phyloP scores from a whole-genome alignment of 2,329 filamentous ascomycete species.

The Calonectria pteridis region DNA sequence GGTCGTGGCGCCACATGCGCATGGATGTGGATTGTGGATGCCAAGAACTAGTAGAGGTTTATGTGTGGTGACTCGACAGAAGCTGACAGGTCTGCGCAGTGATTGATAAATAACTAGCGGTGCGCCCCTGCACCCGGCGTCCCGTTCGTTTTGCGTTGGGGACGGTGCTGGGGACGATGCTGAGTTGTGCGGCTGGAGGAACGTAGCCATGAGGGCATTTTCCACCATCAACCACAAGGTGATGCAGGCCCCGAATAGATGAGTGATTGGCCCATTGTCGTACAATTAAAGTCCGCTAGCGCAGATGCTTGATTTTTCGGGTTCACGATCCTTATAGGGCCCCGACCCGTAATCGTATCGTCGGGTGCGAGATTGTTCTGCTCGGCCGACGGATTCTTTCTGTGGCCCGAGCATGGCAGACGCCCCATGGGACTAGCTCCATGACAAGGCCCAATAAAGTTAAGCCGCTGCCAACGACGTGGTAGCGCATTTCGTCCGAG shows the following conservation, averaged over 20 bases:
- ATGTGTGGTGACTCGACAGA: background rate
- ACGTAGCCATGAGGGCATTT: background rate
- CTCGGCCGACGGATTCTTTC: conserved; percentile 23
- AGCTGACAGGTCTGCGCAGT: background rate
- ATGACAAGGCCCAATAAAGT: background rate
- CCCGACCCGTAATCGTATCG: conserved; percentile 11
- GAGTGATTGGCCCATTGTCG: background rate
- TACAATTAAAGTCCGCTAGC: background rate
- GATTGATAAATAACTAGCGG: background rate
- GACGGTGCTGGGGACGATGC: no score
- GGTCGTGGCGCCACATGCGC: background rate
- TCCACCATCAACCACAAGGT: background rate
- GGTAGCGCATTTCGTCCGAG: conserved; percentile 7
- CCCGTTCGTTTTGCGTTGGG: background rate
- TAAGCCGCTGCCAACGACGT: background rate
- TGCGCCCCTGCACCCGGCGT: background rate
- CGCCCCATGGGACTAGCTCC: background rate
- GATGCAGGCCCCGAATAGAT: background rate
- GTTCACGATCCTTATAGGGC: conserved; percentile 4
- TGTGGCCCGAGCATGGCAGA: conserved; percentile 14
- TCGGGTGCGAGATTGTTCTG: background rate
- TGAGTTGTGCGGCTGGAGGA: background rate
- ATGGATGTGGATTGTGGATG: background rate
- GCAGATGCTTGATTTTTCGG: background rate
- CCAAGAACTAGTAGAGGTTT: background rate